Evolutionary conservation across 768 basidiomycete genomes (phyloP), one percentile per base, ranked within the genome.

Genomic region (Amanita inopinata): DNA sequence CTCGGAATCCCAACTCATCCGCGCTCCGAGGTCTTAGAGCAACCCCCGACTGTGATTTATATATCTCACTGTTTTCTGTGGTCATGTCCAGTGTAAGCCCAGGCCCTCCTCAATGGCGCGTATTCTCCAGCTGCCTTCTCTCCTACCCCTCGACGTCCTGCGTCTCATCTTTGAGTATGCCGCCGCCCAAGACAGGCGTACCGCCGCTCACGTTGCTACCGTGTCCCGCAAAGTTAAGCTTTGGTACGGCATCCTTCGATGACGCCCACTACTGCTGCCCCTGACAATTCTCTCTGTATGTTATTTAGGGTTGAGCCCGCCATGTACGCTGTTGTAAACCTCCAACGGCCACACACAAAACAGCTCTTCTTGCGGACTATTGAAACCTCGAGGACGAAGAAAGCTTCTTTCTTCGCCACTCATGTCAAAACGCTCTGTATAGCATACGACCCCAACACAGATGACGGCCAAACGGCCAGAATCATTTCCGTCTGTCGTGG

Each of bases 341-440:
- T 69, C 10, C 53, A 50, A 40, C 59, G 57, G 6, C 57, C 60
- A 37, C 56, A 56, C 15, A 60, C 62, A 2, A 56, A 54, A 18
- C 58, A 53, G 20, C 53, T 58, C 7, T 67, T 69, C 41, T 52
- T 69, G 3, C 57, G 64, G 19, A 65, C 66, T 1, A 55, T 67
- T 39, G 55, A 62, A 32, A 60, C 61, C 7, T 61, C 63, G 3
- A 50, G 45, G 33, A 57, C 57, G 1, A 64, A 63, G 46, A 50
- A 56, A 27, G 49, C 43, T 10, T 38, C 46, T 2, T 69, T 66
- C 47, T 67, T 65, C 44, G 55, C 60, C 9, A 61, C 47, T 4
- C 52, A 54, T 31, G 64, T 66, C 5, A 63, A 65, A 45, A 58
- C 66, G 0, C 51, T 67, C 6, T 59, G 56, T 47, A 57, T 69